Evolutionary conservation across 371 early-diverging fungal genomes (phyloP).

Genomic region (Synchytrium microbalum): DNA sequence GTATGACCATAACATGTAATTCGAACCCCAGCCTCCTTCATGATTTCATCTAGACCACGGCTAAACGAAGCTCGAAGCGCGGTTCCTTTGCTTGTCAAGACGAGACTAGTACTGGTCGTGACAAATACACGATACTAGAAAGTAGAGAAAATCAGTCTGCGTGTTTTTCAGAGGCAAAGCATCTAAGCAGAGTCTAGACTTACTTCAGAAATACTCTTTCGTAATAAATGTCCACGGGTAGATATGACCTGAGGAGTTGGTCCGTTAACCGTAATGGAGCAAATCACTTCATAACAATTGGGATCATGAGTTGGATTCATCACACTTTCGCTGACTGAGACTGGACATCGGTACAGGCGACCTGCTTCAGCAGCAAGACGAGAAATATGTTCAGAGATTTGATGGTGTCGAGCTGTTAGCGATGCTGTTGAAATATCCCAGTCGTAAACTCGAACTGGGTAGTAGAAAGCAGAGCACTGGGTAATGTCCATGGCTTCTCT

Average conservation of each 20-base stretch:
- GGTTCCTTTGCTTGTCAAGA: slow-evolving; percentile 4
- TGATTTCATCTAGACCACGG: background rate
- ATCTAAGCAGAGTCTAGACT: background rate
- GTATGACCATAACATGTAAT: slow-evolving; percentile 6
- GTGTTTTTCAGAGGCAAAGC: background rate
- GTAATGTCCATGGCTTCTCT: background rate
- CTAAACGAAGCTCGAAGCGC: slow-evolving; percentile 3
- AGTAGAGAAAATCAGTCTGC: background rate
- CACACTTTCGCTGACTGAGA: background rate
- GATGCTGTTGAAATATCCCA: background rate
- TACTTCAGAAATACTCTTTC: slow-evolving; percentile 5
- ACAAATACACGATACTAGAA: background rate
- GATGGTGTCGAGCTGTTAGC: background rate
- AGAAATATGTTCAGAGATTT: background rate
- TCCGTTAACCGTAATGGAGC: background rate
- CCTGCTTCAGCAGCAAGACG: background rate
- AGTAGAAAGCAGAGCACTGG: background rate
- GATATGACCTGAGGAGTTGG: background rate
- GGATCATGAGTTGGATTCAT: background rate
- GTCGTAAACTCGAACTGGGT: background rate
- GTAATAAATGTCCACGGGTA: background rate
- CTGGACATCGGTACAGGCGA: background rate
- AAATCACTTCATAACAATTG: background rate
- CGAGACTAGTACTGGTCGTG: background rate
- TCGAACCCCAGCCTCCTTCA: background rate